phyloP scores from a whole-genome alignment of 768 basidiomycete genomes.

The Gloeophyllum trabeum region DNA sequence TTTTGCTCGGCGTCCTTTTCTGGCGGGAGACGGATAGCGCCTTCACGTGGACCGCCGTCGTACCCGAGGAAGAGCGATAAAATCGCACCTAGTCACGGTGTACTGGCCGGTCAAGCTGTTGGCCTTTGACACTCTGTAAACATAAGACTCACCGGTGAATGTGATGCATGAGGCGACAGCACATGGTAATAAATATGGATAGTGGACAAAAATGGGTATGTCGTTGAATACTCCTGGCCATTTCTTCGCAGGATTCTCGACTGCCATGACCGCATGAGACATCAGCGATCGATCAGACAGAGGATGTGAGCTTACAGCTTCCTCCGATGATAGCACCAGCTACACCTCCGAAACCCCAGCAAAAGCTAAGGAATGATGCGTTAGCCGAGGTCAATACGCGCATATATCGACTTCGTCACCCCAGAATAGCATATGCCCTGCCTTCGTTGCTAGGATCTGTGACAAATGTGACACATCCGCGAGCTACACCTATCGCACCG shows the following conservation, averaged over 20 bases:
- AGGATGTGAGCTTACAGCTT: constrained; percentile 48
- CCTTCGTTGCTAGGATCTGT: constrained; percentile 92
- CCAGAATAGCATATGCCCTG: constrained; percentile 88
- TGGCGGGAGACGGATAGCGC: constrained; percentile 68
- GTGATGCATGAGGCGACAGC: constrained; percentile 69
- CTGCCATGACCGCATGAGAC: constrained; percentile 25
- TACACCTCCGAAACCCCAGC: constrained; percentile 96
- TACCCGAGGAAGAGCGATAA: constrained; percentile 81
- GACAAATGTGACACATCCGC: constrained; percentile 77
- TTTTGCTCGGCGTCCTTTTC: constrained; percentile 51
- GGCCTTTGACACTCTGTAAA: neutral
- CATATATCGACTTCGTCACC: constrained; percentile 25
- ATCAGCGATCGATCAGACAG: neutral
- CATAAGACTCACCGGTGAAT: constrained; percentile 41
- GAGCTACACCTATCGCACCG: constrained; percentile 90
- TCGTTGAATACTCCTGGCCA: constrained; percentile 71
- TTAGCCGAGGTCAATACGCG: neutral
- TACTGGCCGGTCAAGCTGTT: neutral
- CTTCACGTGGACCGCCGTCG: constrained; percentile 85
- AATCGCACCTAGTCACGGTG: constrained; percentile 49
- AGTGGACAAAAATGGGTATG: constrained; percentile 55
- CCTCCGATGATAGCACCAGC: constrained; percentile 82
- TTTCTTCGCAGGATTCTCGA: constrained; percentile 77
- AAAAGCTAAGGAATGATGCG: constrained; percentile 43
- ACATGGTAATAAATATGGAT: constrained; percentile 90